Conservation (phyloP, 331 rosid genomes). For the Ulmus americana region DNA sequence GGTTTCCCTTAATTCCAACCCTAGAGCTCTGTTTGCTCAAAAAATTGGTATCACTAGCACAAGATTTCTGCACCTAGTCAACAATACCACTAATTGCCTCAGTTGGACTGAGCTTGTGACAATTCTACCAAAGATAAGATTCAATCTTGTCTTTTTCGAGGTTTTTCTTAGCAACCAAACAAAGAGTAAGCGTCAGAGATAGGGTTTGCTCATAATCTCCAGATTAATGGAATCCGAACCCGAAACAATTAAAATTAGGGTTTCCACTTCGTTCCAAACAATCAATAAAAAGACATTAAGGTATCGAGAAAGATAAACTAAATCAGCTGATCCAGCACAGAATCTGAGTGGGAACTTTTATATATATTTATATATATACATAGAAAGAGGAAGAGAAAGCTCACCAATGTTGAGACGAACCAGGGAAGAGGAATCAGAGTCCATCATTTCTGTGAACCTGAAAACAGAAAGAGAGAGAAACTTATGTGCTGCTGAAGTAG, state of each 20-base stretch:
- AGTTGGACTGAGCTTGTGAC: too few relatives aligned
- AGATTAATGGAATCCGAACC: too few relatives aligned
- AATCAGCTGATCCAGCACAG: too few relatives aligned
- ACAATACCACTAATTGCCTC: background rate
- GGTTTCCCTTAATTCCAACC: background rate
- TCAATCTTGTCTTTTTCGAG: background rate
- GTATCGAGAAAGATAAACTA: too few relatives aligned
- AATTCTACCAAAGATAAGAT: background rate
- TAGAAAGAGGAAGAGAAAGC: background rate
- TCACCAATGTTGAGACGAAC: slow-evolving; percentile 72
- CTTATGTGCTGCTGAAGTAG: too few relatives aligned
- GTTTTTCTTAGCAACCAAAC: slow-evolving; percentile 22
- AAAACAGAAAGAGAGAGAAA: too few relatives aligned
- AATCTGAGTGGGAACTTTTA: too few relatives aligned
- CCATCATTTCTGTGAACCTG: slow-evolving; percentile 3
- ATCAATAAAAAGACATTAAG: too few relatives aligned
- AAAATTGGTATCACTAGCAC: background rate
- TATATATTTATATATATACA: background rate
- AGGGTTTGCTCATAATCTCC: background rate
- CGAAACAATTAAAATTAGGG: background rate
- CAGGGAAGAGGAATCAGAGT: slow-evolving; percentile 38
- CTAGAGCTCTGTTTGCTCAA: background rate
- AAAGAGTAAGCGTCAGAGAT: background rate
- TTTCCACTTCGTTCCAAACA: too few relatives aligned
- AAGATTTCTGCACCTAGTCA: background rate